Evolutionary conservation across 1,139 yeast species (phyloP).

Genomic region (Zygoascus meyerae): DNA sequence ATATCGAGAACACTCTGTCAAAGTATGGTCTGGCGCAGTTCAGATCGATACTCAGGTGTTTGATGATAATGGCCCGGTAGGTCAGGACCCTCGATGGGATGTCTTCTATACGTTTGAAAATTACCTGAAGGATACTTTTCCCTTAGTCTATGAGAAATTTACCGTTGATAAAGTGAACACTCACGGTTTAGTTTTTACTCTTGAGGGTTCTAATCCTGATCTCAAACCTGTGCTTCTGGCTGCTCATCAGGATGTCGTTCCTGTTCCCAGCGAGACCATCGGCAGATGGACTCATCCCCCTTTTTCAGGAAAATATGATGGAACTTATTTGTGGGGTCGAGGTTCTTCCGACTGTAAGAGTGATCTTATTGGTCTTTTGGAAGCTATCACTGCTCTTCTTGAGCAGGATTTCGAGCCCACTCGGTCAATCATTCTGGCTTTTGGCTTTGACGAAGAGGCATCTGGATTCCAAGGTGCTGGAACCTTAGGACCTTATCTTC

Average conservation of each 20-base stretch:
- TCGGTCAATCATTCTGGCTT: conserved; percentile 51
- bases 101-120: conserved; percentile 48
- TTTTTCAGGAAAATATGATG: conserved; percentile 62
- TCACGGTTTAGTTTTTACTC: conserved; percentile 59
- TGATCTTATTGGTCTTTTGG: conserved; percentile 50
- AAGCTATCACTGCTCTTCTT: conserved; percentile 50
- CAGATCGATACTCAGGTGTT: conserved; percentile 56
- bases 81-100: conserved; percentile 35
- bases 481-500: conserved; percentile 40
- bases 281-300: conserved; percentile 66
- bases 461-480: conserved; percentile 56
- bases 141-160: conserved; percentile 45
- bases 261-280: conserved; percentile 57
- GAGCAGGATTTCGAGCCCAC: conserved; percentile 45
- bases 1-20: conserved; percentile 23
- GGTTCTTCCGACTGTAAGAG: conserved; percentile 65
- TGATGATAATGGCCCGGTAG: conserved; percentile 46
- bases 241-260: conserved; percentile 82
- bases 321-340: conserved; percentile 52
- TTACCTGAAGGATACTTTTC: conserved; percentile 54
- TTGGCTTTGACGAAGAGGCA: conserved; percentile 70
- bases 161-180: conserved; percentile 55
- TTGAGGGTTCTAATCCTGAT: conserved; percentile 50
- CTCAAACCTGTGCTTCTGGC: conserved; percentile 61
- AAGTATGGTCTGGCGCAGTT: conserved; percentile 43